A percentile compares a stretch with the other conserved stretches of the same genome.
Evolutionary conservation across 148 eudicot genomes (phyloP).

Genomic region (Chenopodium suecicum): DNA sequence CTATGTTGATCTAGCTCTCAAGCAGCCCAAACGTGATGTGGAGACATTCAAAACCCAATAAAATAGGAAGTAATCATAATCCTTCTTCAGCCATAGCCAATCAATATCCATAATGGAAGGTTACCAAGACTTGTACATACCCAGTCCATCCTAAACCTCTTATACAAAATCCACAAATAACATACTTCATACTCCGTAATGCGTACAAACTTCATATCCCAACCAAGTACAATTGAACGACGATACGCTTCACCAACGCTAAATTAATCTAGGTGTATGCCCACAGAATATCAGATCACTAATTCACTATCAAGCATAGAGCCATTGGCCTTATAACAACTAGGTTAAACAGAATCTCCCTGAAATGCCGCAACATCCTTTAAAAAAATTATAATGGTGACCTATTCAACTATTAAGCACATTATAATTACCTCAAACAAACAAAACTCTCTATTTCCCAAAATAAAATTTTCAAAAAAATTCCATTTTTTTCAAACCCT

Average conservation of each 20-base stretch:
- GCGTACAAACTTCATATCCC: not conserved
- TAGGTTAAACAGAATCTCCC: not conserved
- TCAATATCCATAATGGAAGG: not conserved
- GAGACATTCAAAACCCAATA: too few species aligned
- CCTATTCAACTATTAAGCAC: not conserved
- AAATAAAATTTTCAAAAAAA: not conserved
- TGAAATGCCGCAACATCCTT: constrained; percentile 5
- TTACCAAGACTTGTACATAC: not conserved
- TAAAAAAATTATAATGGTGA: not conserved
- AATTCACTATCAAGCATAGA: constrained; percentile 12
- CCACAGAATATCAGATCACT: not conserved
- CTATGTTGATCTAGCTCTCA: not conserved
- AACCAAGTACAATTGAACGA: not conserved
- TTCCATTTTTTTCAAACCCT: not conserved
- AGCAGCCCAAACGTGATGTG: not conserved
- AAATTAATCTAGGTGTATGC: not conserved
- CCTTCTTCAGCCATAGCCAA: not conserved
- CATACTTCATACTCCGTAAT: too few species aligned
- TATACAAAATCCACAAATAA: not conserved
- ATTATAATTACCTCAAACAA: not conserved
- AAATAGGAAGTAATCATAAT: too few species aligned
- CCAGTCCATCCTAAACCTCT: not conserved
- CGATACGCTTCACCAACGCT: not conserved
- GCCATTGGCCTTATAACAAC: not conserved
- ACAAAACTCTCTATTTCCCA: not conserved